Percentiles rank a stretch among this genome's conserved stretches.
Evolutionary conservation across 1,284 basidiomycete species (phyloP).

Genomic region (Psilocybe mexicana): DNA sequence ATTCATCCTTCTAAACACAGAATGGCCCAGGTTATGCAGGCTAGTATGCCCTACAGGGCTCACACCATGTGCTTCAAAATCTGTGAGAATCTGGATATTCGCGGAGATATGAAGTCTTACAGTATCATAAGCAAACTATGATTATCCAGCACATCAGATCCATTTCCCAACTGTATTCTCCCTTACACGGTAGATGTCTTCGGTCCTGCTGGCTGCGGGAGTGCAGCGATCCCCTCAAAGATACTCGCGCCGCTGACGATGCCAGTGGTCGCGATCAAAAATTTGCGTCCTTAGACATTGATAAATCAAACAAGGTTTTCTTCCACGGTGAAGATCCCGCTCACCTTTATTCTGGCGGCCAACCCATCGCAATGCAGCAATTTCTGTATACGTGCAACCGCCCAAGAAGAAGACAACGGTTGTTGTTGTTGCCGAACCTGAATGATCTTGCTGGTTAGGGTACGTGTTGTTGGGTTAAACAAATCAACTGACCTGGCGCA

Average conservation of each 20-base stretch:
- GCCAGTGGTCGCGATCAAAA: constrained; percentile 87
- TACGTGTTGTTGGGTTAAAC: constrained; percentile 3
- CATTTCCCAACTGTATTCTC: not conserved
- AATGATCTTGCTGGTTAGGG: constrained; percentile 8
- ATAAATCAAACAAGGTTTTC: constrained; percentile 10
- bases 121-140: not conserved
- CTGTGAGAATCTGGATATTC: constrained; percentile 26
- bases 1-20: constrained; percentile 27
- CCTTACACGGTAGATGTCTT: constrained; percentile 26
- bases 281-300: constrained; percentile 64
- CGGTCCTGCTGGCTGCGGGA: constrained; percentile 35
- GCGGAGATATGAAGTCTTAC: not conserved
- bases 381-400: constrained; percentile 96
- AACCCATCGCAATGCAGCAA: constrained; percentile 92
- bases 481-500: constrained; percentile 19
- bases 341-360: constrained; percentile 75
- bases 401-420: constrained; percentile 98
- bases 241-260: constrained; percentile 79
- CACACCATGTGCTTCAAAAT: constrained; percentile 25
- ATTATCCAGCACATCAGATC: not conserved
- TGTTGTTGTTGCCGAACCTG: constrained; percentile 43
- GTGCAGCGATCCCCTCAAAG: constrained; percentile 65
- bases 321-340: not conserved
- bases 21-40: not conserved
- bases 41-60: constrained; percentile 12